Percentiles rank a stretch among this genome's conserved stretches.
Evolutionary conservation across 179 eudicot species (phyloP).

Genomic region (Sideroxylon spinosum): DNA sequence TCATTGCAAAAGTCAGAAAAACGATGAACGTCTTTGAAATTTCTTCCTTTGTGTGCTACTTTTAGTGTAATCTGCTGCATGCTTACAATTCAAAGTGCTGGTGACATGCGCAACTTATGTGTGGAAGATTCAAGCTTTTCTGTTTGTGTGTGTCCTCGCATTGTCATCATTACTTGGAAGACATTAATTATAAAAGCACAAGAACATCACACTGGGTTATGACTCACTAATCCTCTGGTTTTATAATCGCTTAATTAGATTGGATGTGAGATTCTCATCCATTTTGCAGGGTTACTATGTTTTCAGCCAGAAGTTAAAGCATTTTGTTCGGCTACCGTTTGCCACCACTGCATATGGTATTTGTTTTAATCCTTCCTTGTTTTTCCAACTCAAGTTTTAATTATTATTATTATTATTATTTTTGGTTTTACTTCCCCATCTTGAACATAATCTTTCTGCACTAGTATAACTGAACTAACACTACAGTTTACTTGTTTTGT

Average conservation of each 20-base stretch:
- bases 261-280: conserved; percentile 10
- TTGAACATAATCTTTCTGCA: neutral
- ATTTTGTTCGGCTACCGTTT: conserved; percentile 82
- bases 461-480: neutral
- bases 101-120: neutral
- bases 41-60: neutral
- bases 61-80: neutral
- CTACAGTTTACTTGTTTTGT: neutral
- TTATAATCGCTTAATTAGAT: neutral
- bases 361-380: conserved; percentile 10
- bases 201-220: neutral
- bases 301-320: conserved; percentile 96
- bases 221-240: neutral
- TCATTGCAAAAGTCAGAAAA: neutral
- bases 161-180: neutral
- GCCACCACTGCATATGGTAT: conserved; percentile 85
- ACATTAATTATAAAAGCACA: neutral
- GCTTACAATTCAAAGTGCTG: neutral
- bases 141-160: neutral
- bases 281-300: conserved; percentile 78
- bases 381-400: neutral
- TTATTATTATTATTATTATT: neutral
- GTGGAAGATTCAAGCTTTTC: neutral
- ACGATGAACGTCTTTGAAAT: neutral
- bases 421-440: neutral